These are phyloP conservation scores for Pichia kudriavzevii DNA, from an alignment of 1,139 yeast genomes.

Conservation along the genomic window DNA sequence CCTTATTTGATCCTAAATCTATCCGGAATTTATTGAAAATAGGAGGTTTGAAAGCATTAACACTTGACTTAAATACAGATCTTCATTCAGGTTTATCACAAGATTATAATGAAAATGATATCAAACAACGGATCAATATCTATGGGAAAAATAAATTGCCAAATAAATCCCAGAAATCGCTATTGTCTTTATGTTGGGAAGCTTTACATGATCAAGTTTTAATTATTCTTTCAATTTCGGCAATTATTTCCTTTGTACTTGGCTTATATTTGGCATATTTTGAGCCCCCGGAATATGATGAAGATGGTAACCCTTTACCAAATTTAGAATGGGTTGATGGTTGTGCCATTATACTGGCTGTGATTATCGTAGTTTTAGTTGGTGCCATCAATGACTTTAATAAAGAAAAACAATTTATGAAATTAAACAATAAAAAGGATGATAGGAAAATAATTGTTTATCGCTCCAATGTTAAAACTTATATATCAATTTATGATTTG, in stretches of 20 bases:
- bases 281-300: slow-evolving; percentile 68
- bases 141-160: slow-evolving; percentile 75
- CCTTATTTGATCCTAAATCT: slow-evolving; percentile 50
- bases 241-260: slow-evolving; percentile 77
- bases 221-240: slow-evolving; percentile 77
- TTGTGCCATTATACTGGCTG: slow-evolving; percentile 91
- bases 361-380: slow-evolving; percentile 80
- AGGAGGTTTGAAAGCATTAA: slow-evolving; percentile 31
- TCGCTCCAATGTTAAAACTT: slow-evolving; percentile 61
- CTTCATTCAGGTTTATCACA: slow-evolving; percentile 37
- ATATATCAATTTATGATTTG: slow-evolving; percentile 67
- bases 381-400: slow-evolving; percentile 95
- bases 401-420: slow-evolving; percentile 88
- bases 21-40: slow-evolving; percentile 32
- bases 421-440: slow-evolving; percentile 78
- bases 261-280: slow-evolving; percentile 93
- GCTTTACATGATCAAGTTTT: slow-evolving; percentile 90
- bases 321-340: slow-evolving; percentile 98
- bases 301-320: slow-evolving; percentile 66
- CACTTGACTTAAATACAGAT: slow-evolving; percentile 34
- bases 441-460: slow-evolving; percentile 73
- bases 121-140: slow-evolving; percentile 32
- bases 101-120: slow-evolving; percentile 23
- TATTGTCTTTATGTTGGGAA: slow-evolving; percentile 62
- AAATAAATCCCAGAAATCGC: slow-evolving; percentile 55